Evolutionary conservation across 345 rosid genomes (phyloP).

Genomic region (Syzygium oleosum): DNA sequence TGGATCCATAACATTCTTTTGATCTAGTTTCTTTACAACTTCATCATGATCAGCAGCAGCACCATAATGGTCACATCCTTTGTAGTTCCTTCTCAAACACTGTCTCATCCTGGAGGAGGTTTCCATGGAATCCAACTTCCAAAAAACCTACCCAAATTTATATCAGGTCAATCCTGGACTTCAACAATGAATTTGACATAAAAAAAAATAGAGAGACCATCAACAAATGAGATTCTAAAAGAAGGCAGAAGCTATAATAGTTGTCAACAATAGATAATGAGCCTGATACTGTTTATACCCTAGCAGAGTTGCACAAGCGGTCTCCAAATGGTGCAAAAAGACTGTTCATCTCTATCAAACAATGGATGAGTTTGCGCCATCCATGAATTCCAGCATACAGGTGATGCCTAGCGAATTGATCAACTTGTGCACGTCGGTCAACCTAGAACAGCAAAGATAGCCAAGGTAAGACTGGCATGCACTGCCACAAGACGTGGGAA

Average conservation of each 20-base stretch:
- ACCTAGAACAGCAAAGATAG: slow-evolving; percentile 34
- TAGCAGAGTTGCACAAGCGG: slow-evolving; percentile 44
- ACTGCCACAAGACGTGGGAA: slow-evolving; percentile 1
- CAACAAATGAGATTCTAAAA: neutral
- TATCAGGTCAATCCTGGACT: neutral
- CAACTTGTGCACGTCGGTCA: slow-evolving; percentile 89
- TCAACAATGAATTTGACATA: neutral
- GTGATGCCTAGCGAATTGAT: slow-evolving; percentile 46
- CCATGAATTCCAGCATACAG: slow-evolving; percentile 59
- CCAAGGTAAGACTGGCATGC: neutral
- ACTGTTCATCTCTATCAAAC: slow-evolving; percentile 76
- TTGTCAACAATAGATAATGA: neutral
- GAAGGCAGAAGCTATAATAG: neutral
- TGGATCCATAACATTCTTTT: slow-evolving; percentile 39
- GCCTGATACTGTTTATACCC: slow-evolving; percentile 31
- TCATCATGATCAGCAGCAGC: slow-evolving; percentile 86
- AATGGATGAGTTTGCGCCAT: slow-evolving; percentile 90
- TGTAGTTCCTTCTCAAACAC: slow-evolving; percentile 73
- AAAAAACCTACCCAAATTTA: slow-evolving; percentile 55
- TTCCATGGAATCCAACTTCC: slow-evolving; percentile 97
- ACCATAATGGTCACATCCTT: slow-evolving; percentile 82
- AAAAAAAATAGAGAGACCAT: neutral
- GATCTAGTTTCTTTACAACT: slow-evolving; percentile 28
- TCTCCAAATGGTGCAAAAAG: slow-evolving; percentile 77
- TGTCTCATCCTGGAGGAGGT: slow-evolving; percentile 94